These are phyloP conservation scores for Aspergillus intermedius DNA, from an alignment of 2,329 filamentous ascomycete species.

Conservation along the genomic window DNA sequence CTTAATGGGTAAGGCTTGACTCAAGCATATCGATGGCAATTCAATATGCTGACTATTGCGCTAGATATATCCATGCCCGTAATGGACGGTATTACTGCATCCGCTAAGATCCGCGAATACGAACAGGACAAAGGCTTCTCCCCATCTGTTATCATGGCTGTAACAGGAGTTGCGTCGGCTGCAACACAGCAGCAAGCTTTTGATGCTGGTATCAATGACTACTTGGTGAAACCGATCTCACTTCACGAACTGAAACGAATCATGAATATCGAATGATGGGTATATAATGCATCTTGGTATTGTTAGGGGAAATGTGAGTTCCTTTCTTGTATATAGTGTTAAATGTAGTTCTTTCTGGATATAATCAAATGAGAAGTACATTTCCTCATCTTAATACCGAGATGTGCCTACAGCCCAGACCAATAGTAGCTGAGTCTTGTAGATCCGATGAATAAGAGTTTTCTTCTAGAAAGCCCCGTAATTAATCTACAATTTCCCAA, in stretches of 20 bases:
- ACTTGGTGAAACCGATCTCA: conserved; percentile 27
- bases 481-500: background rate
- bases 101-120: conserved; percentile 33
- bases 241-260: conserved; percentile 25
- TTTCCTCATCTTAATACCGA: too few relatives aligned
- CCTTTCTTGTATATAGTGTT: too few relatives aligned
- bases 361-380: too few relatives aligned
- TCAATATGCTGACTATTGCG: conserved; percentile 9
- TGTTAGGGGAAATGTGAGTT: background rate
- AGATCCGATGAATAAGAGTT: background rate
- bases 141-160: conserved; percentile 23
- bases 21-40: background rate
- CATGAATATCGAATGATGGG: conserved; percentile 14
- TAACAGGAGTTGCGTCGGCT: conserved; percentile 27
- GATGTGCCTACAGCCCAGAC: background rate
- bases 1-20: conserved; percentile 22
- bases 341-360: too few relatives aligned
- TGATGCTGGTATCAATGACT: conserved; percentile 25
- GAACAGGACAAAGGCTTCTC: conserved; percentile 21
- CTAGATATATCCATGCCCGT: conserved; percentile 41
- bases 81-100: conserved; percentile 40
- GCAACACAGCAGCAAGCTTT: conserved; percentile 25
- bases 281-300: background rate
- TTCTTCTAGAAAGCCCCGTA: background rate
- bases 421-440: background rate